Evolutionary conservation across 768 basidiomycete genomes (phyloP), one percentile per base, ranked within the genome.

Genomic region (Russula earlei): DNA sequence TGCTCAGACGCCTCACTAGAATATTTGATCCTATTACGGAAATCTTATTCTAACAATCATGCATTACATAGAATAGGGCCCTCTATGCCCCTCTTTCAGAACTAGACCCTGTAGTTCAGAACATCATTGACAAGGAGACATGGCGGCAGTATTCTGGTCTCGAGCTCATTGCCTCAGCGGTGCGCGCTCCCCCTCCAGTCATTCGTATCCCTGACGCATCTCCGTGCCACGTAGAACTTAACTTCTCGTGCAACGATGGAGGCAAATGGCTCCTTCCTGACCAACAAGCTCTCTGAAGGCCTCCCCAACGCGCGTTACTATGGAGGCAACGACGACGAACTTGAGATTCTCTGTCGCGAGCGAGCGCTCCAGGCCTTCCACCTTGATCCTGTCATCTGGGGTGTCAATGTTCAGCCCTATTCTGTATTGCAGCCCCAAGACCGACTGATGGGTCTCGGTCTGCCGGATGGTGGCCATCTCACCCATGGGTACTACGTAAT

Each of bases 231-330:
- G 25, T 52, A 95, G 95, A 98, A 98, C 77, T 75, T 99, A 78
- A 98, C 96, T 56, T 92, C 91, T 65, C 79, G 83, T 65, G 92
- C 95, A 24, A 85, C 90, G 51, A 94, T 98, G 87, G 90, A 98
- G 73, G 95, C 94, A 61, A 97, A 97, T 73, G 96, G 96, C 48
- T 97, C 95, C 53, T 94, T 99, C 69, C 72, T 98, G 68, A 97
- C 95, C 69, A 96, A 96, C 83, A 98, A 97, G 75, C 95, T 96
- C 78, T 98, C 96, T 20, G 96, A 98, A 74, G 96, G 96, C 77
- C 90, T 98, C 46, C 96, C 96, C n/a, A 83, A 82, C 53, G 94
- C 93, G 43, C 85, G 94, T 56, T 96, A 96, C 75, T 97, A 95
- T 64, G 93, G 92, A 65, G 95, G 95, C 55, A 99, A 98, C 75